These are phyloP conservation scores for Amanita pallidorosea DNA, from an alignment of 768 basidiomycete species.

Conservation along the genomic window DNA sequence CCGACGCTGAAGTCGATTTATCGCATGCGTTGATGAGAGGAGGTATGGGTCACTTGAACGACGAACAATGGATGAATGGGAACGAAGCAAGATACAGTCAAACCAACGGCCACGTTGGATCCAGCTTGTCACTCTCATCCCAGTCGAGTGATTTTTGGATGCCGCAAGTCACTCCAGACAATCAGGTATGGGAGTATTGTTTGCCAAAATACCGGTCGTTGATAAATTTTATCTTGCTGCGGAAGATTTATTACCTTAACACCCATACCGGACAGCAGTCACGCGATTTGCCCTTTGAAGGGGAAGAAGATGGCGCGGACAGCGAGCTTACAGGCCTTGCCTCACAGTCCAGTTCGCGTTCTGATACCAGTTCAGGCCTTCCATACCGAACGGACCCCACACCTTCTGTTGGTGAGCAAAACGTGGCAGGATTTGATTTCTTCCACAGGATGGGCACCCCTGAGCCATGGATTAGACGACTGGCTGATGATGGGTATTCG, in stretches of 20 bases:
- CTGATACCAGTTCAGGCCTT: conserved; percentile 41
- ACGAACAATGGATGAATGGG: conserved; percentile 27
- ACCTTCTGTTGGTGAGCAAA: conserved; percentile 25
- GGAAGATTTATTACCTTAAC: conserved; percentile 93
- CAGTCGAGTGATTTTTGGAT: conserved; percentile 82
- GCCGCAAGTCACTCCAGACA: conserved; percentile 71
- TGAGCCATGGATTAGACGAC: conserved; percentile 73
- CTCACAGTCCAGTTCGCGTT: conserved; percentile 46
- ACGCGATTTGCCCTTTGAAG: conserved; percentile 72
- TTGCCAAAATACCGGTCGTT: neutral
- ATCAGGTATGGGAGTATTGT: conserved; percentile 50
- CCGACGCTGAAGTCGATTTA: conserved; percentile 25
- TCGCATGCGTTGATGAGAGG: conserved; percentile 36
- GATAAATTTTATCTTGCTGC: neutral
- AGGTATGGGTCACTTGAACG: conserved; percentile 36
- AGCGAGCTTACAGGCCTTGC: conserved; percentile 51
- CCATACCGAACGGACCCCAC: conserved; percentile 31
- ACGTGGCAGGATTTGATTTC: conserved; percentile 48
- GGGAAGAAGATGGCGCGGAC: conserved; percentile 54
- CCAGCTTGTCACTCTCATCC: conserved; percentile 15
- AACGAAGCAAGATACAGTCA: conserved; percentile 15
- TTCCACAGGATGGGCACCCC: conserved; percentile 50
- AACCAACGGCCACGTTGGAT: conserved; percentile 5
- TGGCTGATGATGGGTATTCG: conserved; percentile 75
- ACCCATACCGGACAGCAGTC: conserved; percentile 78